Conservation (phyloP, 176 grass and related monocot species). For the Lolium rigidum region DNA sequence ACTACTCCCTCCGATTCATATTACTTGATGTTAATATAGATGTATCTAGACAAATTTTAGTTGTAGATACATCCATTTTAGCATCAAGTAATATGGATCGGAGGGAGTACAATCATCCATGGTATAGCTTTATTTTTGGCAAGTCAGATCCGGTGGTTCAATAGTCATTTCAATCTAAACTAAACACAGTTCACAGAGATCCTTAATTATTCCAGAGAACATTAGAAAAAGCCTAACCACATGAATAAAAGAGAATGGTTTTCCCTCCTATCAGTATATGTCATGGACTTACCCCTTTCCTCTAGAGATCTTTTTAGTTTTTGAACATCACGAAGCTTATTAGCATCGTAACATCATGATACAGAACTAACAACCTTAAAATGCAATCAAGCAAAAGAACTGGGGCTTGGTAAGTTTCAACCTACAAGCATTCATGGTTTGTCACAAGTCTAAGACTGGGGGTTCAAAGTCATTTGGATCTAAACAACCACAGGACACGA, state of each 20-base stretch:
- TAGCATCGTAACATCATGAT: background rate
- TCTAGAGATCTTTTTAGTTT: background rate
- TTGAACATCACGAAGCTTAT: background rate
- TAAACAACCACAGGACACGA: background rate
- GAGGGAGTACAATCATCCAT: background rate
- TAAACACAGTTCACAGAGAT: background rate
- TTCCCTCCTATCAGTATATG: background rate
- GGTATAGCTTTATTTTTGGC: background rate
- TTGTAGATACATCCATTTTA: too few species aligned
- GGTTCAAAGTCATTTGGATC: background rate
- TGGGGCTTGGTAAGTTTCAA: background rate
- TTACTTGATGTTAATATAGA: too few species aligned
- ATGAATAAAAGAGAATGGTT: too few species aligned
- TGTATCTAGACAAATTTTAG: too few species aligned
- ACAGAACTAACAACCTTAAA: conserved; percentile 1
- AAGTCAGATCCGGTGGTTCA: background rate
- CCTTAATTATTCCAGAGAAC: background rate
- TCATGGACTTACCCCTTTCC: background rate
- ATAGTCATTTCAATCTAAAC: background rate
- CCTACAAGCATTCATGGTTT: conserved; percentile 1
- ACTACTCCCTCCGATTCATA: too few species aligned
- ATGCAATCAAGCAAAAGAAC: background rate
- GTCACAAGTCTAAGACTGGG: conserved; percentile 13
- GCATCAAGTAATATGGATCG: too few species aligned
- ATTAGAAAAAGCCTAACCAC: background rate